Conservation (phyloP, 768 basidiomycete species). For the Gloeophyllum trabeum region DNA sequence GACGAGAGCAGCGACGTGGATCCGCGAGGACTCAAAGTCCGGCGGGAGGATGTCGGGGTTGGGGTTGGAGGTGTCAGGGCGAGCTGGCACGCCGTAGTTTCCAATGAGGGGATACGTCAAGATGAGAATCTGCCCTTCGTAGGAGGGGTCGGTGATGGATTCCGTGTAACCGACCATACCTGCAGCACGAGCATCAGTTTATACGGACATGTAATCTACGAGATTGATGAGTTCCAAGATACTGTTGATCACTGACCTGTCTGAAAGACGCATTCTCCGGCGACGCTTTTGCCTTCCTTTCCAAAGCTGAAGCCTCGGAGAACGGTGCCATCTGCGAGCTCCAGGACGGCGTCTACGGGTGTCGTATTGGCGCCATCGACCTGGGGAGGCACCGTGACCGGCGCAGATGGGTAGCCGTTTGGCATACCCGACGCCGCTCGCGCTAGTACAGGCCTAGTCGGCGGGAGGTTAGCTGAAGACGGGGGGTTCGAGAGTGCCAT, state of each 20-base stretch:
- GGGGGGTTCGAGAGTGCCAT: slow-evolving; percentile 1
- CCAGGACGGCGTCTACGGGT: slow-evolving; percentile 58
- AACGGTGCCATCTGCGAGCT: slow-evolving; percentile 83
- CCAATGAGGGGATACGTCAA: slow-evolving; percentile 95
- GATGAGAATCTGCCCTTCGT: slow-evolving; percentile 95
- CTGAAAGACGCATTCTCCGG: slow-evolving; percentile 99
- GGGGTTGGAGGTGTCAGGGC: slow-evolving; percentile 30
- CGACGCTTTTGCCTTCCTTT: slow-evolving; percentile 78
- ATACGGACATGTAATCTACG: not conserved
- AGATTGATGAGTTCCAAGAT: not conserved
- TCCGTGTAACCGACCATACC: slow-evolving; percentile 99
- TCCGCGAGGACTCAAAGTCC: slow-evolving; percentile 90
- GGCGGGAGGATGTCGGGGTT: slow-evolving; percentile 49
- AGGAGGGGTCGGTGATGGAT: slow-evolving; percentile 96
- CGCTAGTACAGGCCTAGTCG: not conserved
- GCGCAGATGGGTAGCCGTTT: slow-evolving; percentile 2
- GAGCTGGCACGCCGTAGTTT: slow-evolving; percentile 92
- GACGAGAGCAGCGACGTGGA: slow-evolving; percentile 86
- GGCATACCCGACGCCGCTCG: not conserved
- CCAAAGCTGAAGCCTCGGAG: slow-evolving; percentile 90
- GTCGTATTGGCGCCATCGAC: slow-evolving; percentile 1
- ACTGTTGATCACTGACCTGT: slow-evolving; percentile 55
- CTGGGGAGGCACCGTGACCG: slow-evolving; percentile 1
- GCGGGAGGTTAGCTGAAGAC: not conserved
- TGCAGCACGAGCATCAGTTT: no score